These are phyloP conservation scores for Syncephalastrum contaminatum DNA, from an alignment of 371 early-diverging fungal species.

Conservation along the genomic window DNA sequence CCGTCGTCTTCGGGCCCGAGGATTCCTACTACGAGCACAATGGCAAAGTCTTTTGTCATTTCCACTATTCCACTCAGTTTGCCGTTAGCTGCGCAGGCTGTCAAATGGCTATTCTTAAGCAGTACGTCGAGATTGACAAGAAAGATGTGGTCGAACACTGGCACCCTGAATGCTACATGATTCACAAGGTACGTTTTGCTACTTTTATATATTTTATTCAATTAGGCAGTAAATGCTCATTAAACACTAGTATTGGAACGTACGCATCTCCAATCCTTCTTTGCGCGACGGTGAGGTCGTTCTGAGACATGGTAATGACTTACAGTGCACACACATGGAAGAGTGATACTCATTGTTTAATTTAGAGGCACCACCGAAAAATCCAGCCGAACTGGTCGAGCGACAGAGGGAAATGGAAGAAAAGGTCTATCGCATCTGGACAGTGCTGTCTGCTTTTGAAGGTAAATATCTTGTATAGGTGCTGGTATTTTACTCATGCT, in stretches of 20 bases:
- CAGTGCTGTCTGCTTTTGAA: constrained; percentile 80
- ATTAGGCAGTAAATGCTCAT: constrained; percentile 28
- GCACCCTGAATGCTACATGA: constrained; percentile 99
- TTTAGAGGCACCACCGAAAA: not conserved
- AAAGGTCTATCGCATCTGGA: constrained; percentile 83
- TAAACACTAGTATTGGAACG: no score
- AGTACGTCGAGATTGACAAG: constrained; percentile 89
- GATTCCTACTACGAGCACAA: constrained; percentile 96
- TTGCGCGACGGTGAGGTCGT: no score
- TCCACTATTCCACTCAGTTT: constrained; percentile 87
- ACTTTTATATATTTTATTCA: constrained; percentile 31
- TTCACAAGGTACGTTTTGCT: constrained; percentile 65
- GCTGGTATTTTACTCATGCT: not conserved
- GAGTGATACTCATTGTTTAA: not conserved
- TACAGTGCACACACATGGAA: no score
- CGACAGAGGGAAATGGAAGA: constrained; percentile 66
- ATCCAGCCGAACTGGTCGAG: constrained; percentile 32
- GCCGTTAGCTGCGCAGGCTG: constrained; percentile 87
- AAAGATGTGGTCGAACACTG: constrained; percentile 86
- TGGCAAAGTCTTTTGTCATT: constrained; percentile 88
- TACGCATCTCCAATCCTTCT: no score
- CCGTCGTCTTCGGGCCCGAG: constrained; percentile 91
- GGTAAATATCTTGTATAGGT: constrained; percentile 22
- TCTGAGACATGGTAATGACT: no score
- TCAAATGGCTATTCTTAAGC: constrained; percentile 88